Base-by-base conservation (phyloP, 192 early-diverging fungal genomes). In the Physocladia obscura region DNA sequence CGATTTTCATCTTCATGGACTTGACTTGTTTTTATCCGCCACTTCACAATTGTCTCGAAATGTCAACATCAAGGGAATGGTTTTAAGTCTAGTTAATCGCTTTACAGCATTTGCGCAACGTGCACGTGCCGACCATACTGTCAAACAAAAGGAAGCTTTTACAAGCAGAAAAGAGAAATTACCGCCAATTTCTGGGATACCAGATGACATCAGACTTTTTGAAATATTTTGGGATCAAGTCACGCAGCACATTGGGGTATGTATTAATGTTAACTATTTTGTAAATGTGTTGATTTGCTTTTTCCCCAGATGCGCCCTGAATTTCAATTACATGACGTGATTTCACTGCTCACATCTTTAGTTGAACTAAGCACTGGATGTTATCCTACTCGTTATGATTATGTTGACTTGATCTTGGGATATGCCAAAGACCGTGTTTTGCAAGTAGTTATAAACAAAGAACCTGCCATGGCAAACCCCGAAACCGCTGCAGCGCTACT, bases 171-270 rank as follows among this genome's bases (percentile, higher is more conserved):
- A 73, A 32, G 76, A 64, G 13, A 54, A 54, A 54, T 39, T 24
- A 4, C 80, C 74, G 37, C 84, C 83, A 62, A 79, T 81, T 36
- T 84, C 87, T 63, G 93, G 91, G 17, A 93, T 94, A 57, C 93
- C 92, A 4, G 87, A 91, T 35, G 92, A 93, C 69, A 89, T 94
- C 21, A 83, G 88, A 50, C 79, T 99, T 19, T 99, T 99, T 83
- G 93, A 92, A 55, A 92, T 97, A 31, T 99, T 99, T 77, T 99
- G 97, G 97, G 81, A 75, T 31, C 95, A 99, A 74, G 92, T 99
- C 67, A 91, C 90, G 30, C 89, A 92, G 40, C 85, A 98, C 31
- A 90, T 99, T 40, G 90, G 89, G 79, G 90, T 90, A 77, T 29
- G 38, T 29, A 17, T 22, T 48, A 0, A 2, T 59, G n/a, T 60